These are phyloP conservation scores for Vigna hirtella DNA, from an alignment of 306 rosid genomes.

Conservation along the genomic window DNA sequence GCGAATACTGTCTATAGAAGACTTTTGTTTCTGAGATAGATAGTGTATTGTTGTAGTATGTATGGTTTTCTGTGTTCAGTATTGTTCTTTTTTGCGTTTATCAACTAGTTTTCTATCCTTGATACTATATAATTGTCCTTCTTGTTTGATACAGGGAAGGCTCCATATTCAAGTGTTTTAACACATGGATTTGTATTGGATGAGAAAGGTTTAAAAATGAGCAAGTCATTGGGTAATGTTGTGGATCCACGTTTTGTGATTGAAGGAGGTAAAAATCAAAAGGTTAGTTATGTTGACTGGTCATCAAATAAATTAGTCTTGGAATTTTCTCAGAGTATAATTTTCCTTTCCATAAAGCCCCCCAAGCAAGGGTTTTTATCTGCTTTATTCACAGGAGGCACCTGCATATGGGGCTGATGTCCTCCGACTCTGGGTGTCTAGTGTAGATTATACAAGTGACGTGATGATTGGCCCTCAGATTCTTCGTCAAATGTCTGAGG, in stretches of 20 bases:
- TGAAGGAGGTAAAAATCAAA: conserved; percentile 95
- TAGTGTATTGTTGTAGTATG: neutral
- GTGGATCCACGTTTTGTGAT: conserved; percentile 86
- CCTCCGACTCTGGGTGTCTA: conserved; percentile 97
- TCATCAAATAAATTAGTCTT: conserved; percentile 5
- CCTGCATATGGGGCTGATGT: conserved; percentile 98
- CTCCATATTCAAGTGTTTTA: conserved; percentile 89
- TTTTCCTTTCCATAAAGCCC: conserved; percentile 41
- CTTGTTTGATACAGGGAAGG: conserved; percentile 74
- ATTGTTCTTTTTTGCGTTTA: neutral
- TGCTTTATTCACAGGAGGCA: conserved; percentile 69
- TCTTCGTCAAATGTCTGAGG: conserved; percentile 96
- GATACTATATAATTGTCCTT: conserved; percentile 42
- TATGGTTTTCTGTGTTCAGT: neutral
- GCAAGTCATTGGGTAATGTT: conserved; percentile 98
- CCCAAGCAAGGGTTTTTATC: conserved; percentile 25
- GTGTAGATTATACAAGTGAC: conserved; percentile 95
- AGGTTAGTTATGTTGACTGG: conserved; percentile 56
- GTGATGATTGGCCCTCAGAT: conserved; percentile 91
- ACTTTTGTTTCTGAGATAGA: neutral
- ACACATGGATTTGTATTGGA: conserved; percentile 99
- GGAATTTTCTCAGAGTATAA: conserved; percentile 18
- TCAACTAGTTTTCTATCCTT: neutral
- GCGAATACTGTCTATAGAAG: neutral
- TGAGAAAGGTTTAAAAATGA: conserved; percentile 97